A percentile compares a stretch with the other conserved stretches of the same genome.
Evolutionary conservation across 2,329 filamentous ascomycete genomes (phyloP).

Genomic region (Alternaria incomplexa): DNA sequence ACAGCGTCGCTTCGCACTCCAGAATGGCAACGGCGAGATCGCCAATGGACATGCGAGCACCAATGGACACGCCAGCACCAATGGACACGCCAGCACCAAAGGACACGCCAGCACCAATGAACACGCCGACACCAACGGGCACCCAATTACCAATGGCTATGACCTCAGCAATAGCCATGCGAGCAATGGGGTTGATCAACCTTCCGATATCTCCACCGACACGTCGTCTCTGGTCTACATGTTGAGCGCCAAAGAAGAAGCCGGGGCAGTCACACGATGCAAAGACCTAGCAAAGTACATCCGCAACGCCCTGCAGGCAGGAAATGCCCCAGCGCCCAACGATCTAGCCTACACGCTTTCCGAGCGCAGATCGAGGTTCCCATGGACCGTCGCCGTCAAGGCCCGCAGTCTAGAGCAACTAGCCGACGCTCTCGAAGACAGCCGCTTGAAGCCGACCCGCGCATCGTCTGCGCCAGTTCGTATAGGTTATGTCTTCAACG

Average conservation of each 20-base stretch:
- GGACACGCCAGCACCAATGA: not conserved
- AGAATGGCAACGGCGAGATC: not conserved
- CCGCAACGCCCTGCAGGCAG: not conserved
- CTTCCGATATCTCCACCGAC: not conserved
- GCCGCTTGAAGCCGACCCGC: not conserved
- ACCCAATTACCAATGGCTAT: not conserved
- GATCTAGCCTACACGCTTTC: conserved; percentile 20
- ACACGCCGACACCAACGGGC: not conserved
- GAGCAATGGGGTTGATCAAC: not conserved
- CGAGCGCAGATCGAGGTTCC: conserved; percentile 7
- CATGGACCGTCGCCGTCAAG: not conserved
- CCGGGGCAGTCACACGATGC: not conserved
- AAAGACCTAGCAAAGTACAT: conserved; percentile 1
- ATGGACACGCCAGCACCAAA: not conserved
- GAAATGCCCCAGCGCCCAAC: not conserved
- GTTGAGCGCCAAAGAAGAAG: not conserved
- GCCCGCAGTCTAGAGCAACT: not conserved
- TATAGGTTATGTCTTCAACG: not conserved
- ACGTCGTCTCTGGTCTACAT: not conserved
- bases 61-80: not conserved
- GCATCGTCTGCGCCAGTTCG: not conserved
- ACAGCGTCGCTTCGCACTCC: not conserved
- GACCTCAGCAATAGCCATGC: not conserved
- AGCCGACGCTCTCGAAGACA: not conserved
- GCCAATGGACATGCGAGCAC: not conserved